Evolutionary conservation across 1,139 yeast species (phyloP).

Genomic region (Suhomyces ambrosiae): DNA sequence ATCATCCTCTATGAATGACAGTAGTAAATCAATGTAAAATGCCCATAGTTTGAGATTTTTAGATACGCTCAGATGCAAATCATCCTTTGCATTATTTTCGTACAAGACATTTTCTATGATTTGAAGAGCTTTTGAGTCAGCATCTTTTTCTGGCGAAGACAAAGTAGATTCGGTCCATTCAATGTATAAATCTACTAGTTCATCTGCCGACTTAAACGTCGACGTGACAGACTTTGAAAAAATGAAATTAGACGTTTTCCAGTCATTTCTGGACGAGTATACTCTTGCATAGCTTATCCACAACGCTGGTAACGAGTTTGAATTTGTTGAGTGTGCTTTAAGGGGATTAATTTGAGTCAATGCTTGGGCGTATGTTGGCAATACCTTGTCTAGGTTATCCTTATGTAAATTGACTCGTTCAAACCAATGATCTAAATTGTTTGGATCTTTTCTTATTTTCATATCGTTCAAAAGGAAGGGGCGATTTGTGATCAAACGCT

Average conservation of each 20-base stretch:
- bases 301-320: slow-evolving; percentile 48
- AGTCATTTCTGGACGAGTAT: slow-evolving; percentile 58
- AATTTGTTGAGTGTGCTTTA: slow-evolving; percentile 40
- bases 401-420: slow-evolving; percentile 53
- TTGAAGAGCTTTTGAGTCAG: slow-evolving; percentile 53
- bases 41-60: slow-evolving; percentile 68
- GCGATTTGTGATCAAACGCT: slow-evolving; percentile 56
- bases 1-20: slow-evolving; percentile 51
- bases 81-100: slow-evolving; percentile 18
- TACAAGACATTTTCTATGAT: slow-evolving; percentile 55
- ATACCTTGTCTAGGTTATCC: slow-evolving; percentile 39
- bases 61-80: slow-evolving; percentile 55
- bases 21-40: slow-evolving; percentile 72
- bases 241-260: slow-evolving; percentile 63
- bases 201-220: slow-evolving; percentile 63
- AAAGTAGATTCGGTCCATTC: slow-evolving; percentile 74
- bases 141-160: slow-evolving; percentile 28
- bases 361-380: slow-evolving; percentile 67
- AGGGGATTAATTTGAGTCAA: slow-evolving; percentile 67
- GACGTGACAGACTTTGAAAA: slow-evolving; percentile 70
- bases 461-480: slow-evolving; percentile 66
- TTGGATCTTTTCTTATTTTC: slow-evolving; percentile 59
- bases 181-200: slow-evolving; percentile 67
- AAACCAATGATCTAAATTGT: slow-evolving; percentile 70
- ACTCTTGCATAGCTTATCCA: slow-evolving; percentile 74